These are phyloP conservation scores for Crucibulum laeve DNA, from an alignment of 768 basidiomycete species.

Conservation along the genomic window DNA sequence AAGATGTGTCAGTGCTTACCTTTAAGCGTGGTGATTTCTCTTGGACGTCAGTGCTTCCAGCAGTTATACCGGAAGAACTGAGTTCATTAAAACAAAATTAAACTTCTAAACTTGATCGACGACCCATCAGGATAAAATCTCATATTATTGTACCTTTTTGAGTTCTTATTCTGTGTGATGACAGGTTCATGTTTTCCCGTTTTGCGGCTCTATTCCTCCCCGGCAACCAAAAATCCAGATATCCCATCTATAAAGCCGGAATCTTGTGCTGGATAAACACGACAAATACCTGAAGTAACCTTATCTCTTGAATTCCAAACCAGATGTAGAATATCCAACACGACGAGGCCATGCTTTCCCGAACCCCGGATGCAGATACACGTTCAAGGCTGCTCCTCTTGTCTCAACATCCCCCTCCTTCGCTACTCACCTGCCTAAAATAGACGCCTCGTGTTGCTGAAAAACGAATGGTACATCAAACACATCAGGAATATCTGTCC, in stretches of 20 bases:
- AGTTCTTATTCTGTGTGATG: neutral
- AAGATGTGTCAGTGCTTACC: neutral
- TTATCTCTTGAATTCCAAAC: conserved; percentile 53
- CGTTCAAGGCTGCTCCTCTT: conserved; percentile 46
- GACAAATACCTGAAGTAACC: conserved; percentile 27
- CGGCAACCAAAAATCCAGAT: neutral
- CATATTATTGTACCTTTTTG: neutral
- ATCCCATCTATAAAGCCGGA: conserved; percentile 2
- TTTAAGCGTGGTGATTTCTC: neutral
- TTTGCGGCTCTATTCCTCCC: neutral
- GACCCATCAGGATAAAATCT: conserved; percentile 10
- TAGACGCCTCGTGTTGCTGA: conserved; percentile 36
- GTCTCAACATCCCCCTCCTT: conserved; percentile 39
- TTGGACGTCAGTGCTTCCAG: conserved; percentile 3
- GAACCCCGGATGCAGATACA: conserved; percentile 64
- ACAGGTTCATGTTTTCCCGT: neutral
- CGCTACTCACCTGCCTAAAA: conserved; percentile 56
- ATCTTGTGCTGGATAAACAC: neutral
- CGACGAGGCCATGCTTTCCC: conserved; percentile 66
- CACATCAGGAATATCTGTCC: conserved; percentile 20
- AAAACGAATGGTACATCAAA: conserved; percentile 21
- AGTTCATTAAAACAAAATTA: conserved; percentile 36
- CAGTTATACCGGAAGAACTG: conserved; percentile 13
- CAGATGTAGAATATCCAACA: conserved; percentile 54
- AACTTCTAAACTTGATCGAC: conserved; percentile 32